Conservation (phyloP, 495 filamentous ascomycete genomes). For the Penicillium taxi region DNA sequence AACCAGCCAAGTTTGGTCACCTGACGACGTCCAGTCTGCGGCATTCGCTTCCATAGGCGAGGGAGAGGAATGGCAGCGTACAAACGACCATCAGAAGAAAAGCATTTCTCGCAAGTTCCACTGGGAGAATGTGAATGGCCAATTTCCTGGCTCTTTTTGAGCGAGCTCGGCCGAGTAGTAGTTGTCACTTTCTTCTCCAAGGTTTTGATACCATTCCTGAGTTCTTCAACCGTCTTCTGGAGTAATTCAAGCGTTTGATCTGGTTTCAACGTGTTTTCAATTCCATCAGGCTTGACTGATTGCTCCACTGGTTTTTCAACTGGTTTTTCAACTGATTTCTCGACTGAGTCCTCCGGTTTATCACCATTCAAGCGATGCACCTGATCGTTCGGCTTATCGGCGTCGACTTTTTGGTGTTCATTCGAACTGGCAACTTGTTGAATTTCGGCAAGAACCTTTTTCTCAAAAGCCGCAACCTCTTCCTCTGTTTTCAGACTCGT, state of each 20-base stretch:
- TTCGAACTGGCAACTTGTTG: slow-evolving; percentile 28
- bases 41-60: slow-evolving; percentile 44
- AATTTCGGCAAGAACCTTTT: slow-evolving; percentile 25
- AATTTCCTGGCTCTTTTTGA: slow-evolving; percentile 4
- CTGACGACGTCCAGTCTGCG: slow-evolving; percentile 32
- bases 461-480: slow-evolving; percentile 30
- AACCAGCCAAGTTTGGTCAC: slow-evolving; percentile 53
- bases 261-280: too few species aligned
- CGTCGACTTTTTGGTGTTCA: slow-evolving; percentile 37
- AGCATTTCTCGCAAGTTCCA: slow-evolving; percentile 24
- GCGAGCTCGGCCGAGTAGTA: slow-evolving; percentile 9
- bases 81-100: slow-evolving; percentile 18
- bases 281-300: too few species aligned
- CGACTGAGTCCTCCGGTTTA: too few species aligned
- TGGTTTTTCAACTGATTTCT: too few species aligned
- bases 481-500: slow-evolving; percentile 29
- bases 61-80: slow-evolving; percentile 49
- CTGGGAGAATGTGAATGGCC: slow-evolving; percentile 8
- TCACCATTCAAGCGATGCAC: slow-evolving; percentile 50
- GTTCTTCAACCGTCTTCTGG: slow-evolving; percentile 57
- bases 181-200: slow-evolving; percentile 47
- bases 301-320: too few species aligned
- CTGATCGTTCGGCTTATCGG: slow-evolving; percentile 52
- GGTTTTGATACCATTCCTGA: slow-evolving; percentile 57
- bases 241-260: too few species aligned